Evolutionary conservation across 495 filamentous ascomycete genomes (phyloP).

Genomic region (Penicillium odoratum): DNA sequence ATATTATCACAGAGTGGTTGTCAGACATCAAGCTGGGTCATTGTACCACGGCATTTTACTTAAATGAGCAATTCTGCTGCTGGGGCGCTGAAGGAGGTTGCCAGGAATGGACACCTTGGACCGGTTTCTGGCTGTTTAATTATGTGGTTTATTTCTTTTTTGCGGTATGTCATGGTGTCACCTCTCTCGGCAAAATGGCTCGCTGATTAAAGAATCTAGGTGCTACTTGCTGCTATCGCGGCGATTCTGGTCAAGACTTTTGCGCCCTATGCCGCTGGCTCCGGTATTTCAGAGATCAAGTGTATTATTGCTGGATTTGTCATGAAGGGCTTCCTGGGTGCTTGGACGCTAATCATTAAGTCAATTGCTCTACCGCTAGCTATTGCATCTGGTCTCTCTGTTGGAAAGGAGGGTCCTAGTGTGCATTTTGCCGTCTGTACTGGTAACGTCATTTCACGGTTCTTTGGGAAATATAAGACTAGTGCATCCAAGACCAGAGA

Average conservation of each 20-base stretch:
- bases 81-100: constrained; percentile 95
- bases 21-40: constrained; percentile 93
- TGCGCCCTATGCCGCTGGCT: constrained; percentile 95
- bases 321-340: constrained; percentile 97
- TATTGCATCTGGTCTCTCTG: constrained; percentile 91
- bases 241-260: constrained; percentile 88
- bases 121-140: constrained; percentile 71
- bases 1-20: constrained; percentile 96
- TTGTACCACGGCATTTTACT: constrained; percentile 92
- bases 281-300: constrained; percentile 98
- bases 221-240: constrained; percentile 77
- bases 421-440: constrained; percentile 98
- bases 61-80: constrained; percentile 98
- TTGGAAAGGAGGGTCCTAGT: constrained; percentile 96
- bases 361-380: constrained; percentile 87
- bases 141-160: constrained; percentile 88
- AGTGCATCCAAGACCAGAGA: constrained; percentile 96
- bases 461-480: constrained; percentile 89
- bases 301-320: constrained; percentile 99
- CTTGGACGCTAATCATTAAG: constrained; percentile 92
- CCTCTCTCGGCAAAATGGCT: background rate
- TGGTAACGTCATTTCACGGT: constrained; percentile 90
- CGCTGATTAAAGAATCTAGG: constrained; percentile 44
- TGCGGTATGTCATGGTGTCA: constrained; percentile 57
- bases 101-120: constrained; percentile 89